phyloP scores from a whole-genome alignment of 805 yeast genomes.

The Yamadazyma endophytica region DNA sequence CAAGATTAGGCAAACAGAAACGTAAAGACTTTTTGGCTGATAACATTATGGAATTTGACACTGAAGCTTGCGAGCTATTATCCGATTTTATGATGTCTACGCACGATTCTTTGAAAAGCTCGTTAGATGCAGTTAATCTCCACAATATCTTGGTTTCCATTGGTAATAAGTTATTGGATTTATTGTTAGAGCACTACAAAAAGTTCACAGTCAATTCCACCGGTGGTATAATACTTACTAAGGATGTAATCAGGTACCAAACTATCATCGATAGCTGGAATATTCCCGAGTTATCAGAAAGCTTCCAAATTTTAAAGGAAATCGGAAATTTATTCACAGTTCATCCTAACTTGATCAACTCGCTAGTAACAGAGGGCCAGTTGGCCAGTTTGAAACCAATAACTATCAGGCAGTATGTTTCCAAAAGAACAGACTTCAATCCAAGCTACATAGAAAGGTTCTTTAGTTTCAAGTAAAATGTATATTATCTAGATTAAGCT shows the following conservation, averaged over 20 bases:
- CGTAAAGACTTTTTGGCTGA: slow-evolving; percentile 62
- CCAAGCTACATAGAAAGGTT: slow-evolving; percentile 48
- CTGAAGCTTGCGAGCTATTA: slow-evolving; percentile 65
- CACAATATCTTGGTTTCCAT: slow-evolving; percentile 48
- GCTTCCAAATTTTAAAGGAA: slow-evolving; percentile 70
- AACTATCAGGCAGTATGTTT: slow-evolving; percentile 60
- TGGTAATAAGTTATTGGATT: slow-evolving; percentile 54
- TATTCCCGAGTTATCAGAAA: slow-evolving; percentile 54
- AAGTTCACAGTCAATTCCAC: slow-evolving; percentile 71
- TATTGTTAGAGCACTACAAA: slow-evolving; percentile 67
- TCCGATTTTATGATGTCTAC: slow-evolving; percentile 47
- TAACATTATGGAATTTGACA: slow-evolving; percentile 45
- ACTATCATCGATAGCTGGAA: slow-evolving; percentile 64
- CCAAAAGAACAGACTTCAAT: slow-evolving; percentile 67
- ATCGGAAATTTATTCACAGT: slow-evolving; percentile 82
- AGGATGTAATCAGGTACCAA: slow-evolving; percentile 78
- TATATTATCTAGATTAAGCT: not conserved
- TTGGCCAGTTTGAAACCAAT: slow-evolving; percentile 60
- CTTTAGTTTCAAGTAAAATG: slow-evolving; percentile 26
- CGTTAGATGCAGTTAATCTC: slow-evolving; percentile 42
- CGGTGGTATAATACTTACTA: slow-evolving; percentile 80
- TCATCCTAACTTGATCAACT: slow-evolving; percentile 72
- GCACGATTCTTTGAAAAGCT: slow-evolving; percentile 33
- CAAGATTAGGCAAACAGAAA: slow-evolving; percentile 58
- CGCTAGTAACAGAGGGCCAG: slow-evolving; percentile 79